A percentile compares a stretch with the other conserved stretches of the same genome.
These are phyloP conservation scores for Akebia trifoliata DNA, from an alignment of 164 flowering plant genomes.

Conservation along the genomic window DNA sequence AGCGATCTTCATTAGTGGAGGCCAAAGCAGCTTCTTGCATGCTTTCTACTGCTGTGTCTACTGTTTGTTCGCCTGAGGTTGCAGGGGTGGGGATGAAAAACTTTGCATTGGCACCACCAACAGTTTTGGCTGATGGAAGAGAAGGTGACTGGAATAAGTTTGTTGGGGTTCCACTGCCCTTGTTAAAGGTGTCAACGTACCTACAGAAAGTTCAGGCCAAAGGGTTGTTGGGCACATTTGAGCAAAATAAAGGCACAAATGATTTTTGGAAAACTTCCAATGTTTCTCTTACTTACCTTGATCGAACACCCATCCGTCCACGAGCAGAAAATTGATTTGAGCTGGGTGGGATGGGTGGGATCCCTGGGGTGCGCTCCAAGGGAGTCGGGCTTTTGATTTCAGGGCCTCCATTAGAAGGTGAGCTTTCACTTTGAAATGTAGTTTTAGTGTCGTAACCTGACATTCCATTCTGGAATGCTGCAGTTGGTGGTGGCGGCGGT, in stretches of 20 bases:
- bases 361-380: slow-evolving; percentile 52
- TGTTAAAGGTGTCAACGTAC: slow-evolving; percentile 96
- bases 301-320: slow-evolving; percentile 76
- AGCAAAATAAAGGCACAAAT: slow-evolving; percentile 35
- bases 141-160: slow-evolving; percentile 71
- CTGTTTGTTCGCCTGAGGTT: slow-evolving; percentile 31
- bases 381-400: slow-evolving; percentile 34
- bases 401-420: slow-evolving; percentile 35
- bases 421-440: slow-evolving; percentile 40
- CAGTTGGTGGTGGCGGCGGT: slow-evolving; percentile 81
- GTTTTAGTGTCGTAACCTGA: slow-evolving; percentile 44
- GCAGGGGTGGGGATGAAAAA: slow-evolving; percentile 72
- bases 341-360: slow-evolving; percentile 77
- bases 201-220: slow-evolving; percentile 39
- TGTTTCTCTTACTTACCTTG: slow-evolving; percentile 63
- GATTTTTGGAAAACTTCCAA: slow-evolving; percentile 18
- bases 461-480: slow-evolving; percentile 53
- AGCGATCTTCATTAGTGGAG: slow-evolving; percentile 27
- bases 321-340: slow-evolving; percentile 88
- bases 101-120: slow-evolving; percentile 42
- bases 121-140: slow-evolving; percentile 50
- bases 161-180: slow-evolving; percentile 54
- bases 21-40: slow-evolving; percentile 26
- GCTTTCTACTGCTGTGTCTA: slow-evolving; percentile 31
- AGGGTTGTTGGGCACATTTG: too few species aligned